These are phyloP conservation scores for Mycena galopus DNA, from an alignment of 768 basidiomycete species.

Conservation along the genomic window DNA sequence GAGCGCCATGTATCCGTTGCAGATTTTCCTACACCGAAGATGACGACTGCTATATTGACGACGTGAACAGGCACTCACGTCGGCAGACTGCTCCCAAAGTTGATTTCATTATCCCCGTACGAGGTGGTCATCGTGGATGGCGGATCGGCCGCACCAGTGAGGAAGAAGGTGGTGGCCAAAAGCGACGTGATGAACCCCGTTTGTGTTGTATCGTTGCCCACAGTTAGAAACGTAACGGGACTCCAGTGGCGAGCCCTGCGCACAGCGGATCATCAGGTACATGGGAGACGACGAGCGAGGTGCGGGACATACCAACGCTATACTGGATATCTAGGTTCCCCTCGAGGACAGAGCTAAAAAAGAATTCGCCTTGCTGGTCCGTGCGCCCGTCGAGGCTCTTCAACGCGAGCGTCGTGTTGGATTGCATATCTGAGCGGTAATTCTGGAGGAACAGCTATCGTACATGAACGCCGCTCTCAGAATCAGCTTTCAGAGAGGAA, in stretches of 20 bases:
- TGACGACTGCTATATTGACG: conserved; percentile 5
- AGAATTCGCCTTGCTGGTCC: conserved; percentile 34
- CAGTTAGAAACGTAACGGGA: conserved; percentile 19
- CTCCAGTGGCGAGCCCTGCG: conserved; percentile 20
- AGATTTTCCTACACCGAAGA: conserved; percentile 28
- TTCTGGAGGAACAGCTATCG: conserved; percentile 34
- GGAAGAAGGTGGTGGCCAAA: conserved; percentile 11
- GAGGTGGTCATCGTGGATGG: conserved; percentile 16
- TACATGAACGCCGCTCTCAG: neutral
- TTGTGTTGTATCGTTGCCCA: conserved; percentile 8
- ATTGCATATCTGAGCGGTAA: conserved; percentile 38
- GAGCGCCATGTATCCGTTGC: conserved; percentile 15
- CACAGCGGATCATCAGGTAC: neutral
- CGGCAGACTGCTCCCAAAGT: conserved; percentile 13
- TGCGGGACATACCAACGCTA: conserved; percentile 35
- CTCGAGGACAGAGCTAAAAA: neutral
- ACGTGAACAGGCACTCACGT: conserved; percentile 4
- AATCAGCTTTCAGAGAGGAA: neutral
- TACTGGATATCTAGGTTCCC: conserved; percentile 15
- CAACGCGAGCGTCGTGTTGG: conserved; percentile 37
- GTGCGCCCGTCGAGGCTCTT: conserved; percentile 39
- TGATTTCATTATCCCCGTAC: conserved; percentile 15
- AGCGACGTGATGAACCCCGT: neutral
- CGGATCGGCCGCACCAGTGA: conserved; percentile 7
- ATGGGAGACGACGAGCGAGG: neutral